A percentile compares a stretch with the other conserved stretches of the same genome.
phyloP scores from a whole-genome alignment of 2,329 filamentous ascomycete genomes.

The Fusarium zealandicum region DNA sequence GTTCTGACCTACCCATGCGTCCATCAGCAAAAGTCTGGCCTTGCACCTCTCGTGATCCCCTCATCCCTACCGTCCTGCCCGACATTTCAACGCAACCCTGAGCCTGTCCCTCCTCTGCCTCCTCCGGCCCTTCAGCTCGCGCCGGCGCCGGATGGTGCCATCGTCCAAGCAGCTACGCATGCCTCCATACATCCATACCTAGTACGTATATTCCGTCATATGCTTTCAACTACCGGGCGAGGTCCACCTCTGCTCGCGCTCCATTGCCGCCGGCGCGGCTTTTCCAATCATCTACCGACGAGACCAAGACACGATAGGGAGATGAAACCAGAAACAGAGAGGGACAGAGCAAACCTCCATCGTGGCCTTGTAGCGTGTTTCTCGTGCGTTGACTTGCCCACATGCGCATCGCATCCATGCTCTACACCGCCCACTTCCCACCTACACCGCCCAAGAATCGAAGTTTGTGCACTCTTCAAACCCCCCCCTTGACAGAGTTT shows the following conservation, averaged over 20 bases:
- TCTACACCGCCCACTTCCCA: slow-evolving; percentile 2
- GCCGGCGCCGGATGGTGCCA: background rate
- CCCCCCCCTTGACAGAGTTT: background rate
- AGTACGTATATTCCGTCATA: no score
- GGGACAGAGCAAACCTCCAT: background rate
- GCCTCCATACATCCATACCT: no score
- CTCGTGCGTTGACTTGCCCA: slow-evolving; percentile 19
- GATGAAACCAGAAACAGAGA: background rate
- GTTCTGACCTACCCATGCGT: slow-evolving; percentile 2
- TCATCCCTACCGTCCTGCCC: background rate
- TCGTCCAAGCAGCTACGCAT: background rate
- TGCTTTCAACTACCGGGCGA: slow-evolving; percentile 21
- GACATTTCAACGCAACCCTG: background rate
- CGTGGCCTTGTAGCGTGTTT: slow-evolving; percentile 1
- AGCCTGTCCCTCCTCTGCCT: background rate
- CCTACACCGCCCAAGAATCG: slow-evolving; percentile 1
- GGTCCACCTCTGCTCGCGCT: slow-evolving; percentile 16
- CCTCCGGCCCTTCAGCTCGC: background rate
- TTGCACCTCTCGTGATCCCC: background rate
- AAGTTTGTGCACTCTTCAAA: background rate
- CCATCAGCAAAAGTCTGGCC: background rate
- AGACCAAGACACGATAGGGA: background rate
- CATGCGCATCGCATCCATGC: background rate
- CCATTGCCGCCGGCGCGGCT: background rate
- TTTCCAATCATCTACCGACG: slow-evolving; percentile 4